Conservation (phyloP, 768 basidiomycete genomes). For the Crepidotus variabilis region DNA sequence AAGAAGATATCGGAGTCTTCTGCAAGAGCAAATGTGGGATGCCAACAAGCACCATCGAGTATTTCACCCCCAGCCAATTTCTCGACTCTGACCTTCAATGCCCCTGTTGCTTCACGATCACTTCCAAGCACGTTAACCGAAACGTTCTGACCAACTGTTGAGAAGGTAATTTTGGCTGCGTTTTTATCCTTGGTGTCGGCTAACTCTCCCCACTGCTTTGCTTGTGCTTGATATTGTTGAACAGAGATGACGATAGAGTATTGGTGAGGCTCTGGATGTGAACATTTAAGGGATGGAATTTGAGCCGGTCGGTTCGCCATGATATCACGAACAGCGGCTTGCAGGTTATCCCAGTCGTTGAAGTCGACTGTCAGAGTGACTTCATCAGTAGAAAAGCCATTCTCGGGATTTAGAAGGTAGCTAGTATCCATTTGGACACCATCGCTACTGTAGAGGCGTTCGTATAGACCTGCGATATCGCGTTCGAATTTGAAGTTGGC, state of each 20-base stretch:
- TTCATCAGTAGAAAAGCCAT: slow-evolving; percentile 7
- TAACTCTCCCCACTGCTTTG: slow-evolving; percentile 43
- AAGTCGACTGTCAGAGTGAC: slow-evolving; percentile 40
- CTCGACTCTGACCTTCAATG: slow-evolving; percentile 58
- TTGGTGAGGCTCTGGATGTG: slow-evolving; percentile 42
- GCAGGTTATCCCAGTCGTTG: slow-evolving; percentile 44
- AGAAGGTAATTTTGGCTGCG: slow-evolving; percentile 10
- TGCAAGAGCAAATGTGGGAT: slow-evolving; percentile 32
- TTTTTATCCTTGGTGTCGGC: slow-evolving; percentile 28
- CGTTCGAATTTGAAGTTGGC: background rate
- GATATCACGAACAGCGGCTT: slow-evolving; percentile 33
- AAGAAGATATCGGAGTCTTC: slow-evolving; percentile 31
- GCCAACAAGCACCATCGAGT: slow-evolving; percentile 44
- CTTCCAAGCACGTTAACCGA: slow-evolving; percentile 43
- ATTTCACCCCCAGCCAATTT: slow-evolving; percentile 46
- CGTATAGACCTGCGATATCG: slow-evolving; percentile 2
- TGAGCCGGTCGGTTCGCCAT: slow-evolving; percentile 22
- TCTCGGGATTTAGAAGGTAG: slow-evolving; percentile 4
- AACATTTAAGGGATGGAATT: slow-evolving; percentile 30
- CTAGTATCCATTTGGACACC: slow-evolving; percentile 16
- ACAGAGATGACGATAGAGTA: slow-evolving; percentile 45
- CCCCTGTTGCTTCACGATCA: slow-evolving; percentile 47
- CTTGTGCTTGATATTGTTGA: slow-evolving; percentile 50
- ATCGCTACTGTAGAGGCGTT: slow-evolving; percentile 3
- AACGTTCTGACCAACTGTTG: slow-evolving; percentile 12